Evolutionary conservation across 805 yeast species (phyloP), one percentile per base, ranked within the genome.

Genomic region (Limtongozyma cylindracea): DNA sequence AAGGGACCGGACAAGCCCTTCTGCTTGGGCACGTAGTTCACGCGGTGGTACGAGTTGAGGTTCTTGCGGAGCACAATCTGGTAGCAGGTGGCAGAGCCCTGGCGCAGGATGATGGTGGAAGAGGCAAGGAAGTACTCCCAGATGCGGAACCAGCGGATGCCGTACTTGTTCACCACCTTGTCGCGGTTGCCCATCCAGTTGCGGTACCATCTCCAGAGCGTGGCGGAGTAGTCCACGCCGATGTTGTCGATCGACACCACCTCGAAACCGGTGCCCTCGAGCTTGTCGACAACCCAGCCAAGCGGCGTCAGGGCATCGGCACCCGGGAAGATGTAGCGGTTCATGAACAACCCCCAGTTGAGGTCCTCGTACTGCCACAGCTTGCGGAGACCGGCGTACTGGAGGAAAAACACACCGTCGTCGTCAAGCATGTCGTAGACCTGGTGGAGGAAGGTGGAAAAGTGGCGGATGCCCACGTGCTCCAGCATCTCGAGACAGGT

Each of bases 301-400:
- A 80, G 60, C 18, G 94, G 94, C 25, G 94, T 80, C 5, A 91
- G 76, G 21, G 93, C 93, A 51, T 78, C 94, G 23, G 93, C 93
- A 49, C 94, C 94, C 20, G 94, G 93, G 77, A 78, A 78, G 42
- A 78, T 71, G 49, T 76, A 78, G 56, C 76, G 78, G 65, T 80
- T 78, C 93, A 78, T 80, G 49, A 78, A 78, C 43, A 80, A 56
- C 36, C 94, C 94, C 94, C 93, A 78, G 47, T 66, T 56, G 38
- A 78, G 59, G 46, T 78, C 94, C 53, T 78, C 93, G 48, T 76
- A 78, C 53, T 78, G 93, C 94, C 93, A 78, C 27, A 61, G 55
- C 53, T 78, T 80, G 54, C 93, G 67, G 37, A 78, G 51, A 24
- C 94, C 94, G 23, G 93, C 82, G 39, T 71, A 72, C 53, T 78